Percentiles rank a stretch among this genome's conserved stretches.
Conservation (phyloP, 2,329 filamentous ascomycete species). For the Metarhizium rileyi region DNA sequence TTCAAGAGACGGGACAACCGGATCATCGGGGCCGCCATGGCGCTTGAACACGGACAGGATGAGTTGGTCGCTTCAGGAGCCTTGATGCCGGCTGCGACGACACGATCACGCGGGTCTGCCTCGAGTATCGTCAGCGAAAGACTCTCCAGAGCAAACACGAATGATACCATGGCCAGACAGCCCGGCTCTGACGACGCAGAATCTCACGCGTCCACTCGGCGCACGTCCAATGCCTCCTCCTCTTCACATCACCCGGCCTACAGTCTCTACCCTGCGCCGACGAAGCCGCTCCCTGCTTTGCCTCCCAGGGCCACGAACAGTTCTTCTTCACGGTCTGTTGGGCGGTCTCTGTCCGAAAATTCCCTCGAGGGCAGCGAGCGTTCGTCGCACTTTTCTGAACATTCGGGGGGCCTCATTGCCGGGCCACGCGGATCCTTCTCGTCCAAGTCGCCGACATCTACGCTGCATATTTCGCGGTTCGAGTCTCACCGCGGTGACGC, state of each 20-base stretch:
- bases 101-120: neutral
- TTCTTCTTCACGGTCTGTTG: slow-evolving; percentile 2
- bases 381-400: slow-evolving; percentile 7
- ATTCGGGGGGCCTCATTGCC: neutral
- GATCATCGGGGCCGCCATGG: neutral
- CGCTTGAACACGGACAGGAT: neutral
- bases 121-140: neutral
- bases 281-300: slow-evolving; percentile 5
- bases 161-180: slow-evolving; percentile 1
- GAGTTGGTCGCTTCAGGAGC: too few species aligned
- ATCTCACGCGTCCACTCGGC: slow-evolving; percentile 1
- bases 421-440: neutral
- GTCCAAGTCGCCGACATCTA: neutral
- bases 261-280: slow-evolving; percentile 7
- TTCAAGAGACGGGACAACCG: neutral
- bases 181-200: neutral
- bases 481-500: neutral
- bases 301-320: slow-evolving; percentile 1
- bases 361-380: slow-evolving; percentile 3
- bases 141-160: neutral
- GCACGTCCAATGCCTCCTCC: slow-evolving; percentile 3
- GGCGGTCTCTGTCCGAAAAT: neutral
- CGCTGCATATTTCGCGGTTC: neutral
- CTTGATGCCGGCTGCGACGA: neutral
- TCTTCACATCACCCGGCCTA: slow-evolving; percentile 3